A percentile compares a stretch with the other conserved stretches of the same genome.
These are phyloP conservation scores for Penicillium vulpinum DNA, from an alignment of 2,329 filamentous ascomycete genomes.

Conservation along the genomic window DNA sequence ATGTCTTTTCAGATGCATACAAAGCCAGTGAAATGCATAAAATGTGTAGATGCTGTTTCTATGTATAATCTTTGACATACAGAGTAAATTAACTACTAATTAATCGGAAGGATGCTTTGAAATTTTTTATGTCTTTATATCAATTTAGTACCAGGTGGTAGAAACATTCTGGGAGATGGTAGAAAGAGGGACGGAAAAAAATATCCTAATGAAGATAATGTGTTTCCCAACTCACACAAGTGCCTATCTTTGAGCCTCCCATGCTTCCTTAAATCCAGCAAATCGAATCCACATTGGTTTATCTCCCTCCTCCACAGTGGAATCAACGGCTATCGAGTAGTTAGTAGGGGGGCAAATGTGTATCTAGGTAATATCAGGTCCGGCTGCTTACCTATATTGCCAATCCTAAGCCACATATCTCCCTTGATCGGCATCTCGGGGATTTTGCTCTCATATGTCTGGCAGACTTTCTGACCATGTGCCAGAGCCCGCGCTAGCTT, in stretches of 20 bases:
- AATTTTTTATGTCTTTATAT: too few species aligned
- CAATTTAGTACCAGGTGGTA: background rate
- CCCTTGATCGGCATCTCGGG: constrained; percentile 39
- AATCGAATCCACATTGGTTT: constrained; percentile 40
- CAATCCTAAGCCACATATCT: constrained; percentile 48
- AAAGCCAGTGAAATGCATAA: too few species aligned
- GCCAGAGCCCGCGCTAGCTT: constrained; percentile 73
- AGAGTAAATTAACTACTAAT: too few species aligned
- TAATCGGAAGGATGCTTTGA: too few species aligned
- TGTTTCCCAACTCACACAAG: constrained; percentile 15
- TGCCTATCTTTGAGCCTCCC: constrained; percentile 29
- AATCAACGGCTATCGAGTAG: constrained; percentile 36
- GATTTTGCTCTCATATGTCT: constrained; percentile 31
- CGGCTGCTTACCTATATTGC: constrained; percentile 43
- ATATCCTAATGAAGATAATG: background rate
- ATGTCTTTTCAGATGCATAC: too few species aligned
- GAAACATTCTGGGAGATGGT: background rate
- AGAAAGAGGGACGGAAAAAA: background rate
- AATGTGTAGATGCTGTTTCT: too few species aligned
- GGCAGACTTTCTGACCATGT: constrained; percentile 58
- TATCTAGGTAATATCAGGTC: background rate
- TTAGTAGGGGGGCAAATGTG: constrained; percentile 3
- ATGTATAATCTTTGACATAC: too few species aligned
- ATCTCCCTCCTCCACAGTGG: constrained; percentile 30
- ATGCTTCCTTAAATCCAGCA: constrained; percentile 46